These are phyloP conservation scores for Colletotrichum australisinense DNA, from an alignment of 2,329 filamentous ascomycete species.

Conservation along the genomic window DNA sequence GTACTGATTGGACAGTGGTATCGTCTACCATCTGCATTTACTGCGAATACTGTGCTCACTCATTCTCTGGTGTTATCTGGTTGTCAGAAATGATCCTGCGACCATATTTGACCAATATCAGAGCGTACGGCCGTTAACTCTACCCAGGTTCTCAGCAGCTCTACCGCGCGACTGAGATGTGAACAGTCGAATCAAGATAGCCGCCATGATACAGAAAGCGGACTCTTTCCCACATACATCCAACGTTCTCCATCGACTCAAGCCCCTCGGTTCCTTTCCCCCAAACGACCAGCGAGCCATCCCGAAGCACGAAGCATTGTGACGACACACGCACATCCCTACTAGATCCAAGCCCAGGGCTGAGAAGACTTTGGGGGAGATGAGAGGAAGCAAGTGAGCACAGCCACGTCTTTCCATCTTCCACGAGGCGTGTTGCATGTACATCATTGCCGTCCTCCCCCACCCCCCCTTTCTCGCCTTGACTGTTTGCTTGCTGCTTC, in stretches of 20 bases:
- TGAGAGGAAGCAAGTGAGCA: conserved; percentile 9
- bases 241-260: neutral
- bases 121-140: neutral
- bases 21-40: neutral
- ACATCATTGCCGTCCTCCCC: neutral
- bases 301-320: neutral
- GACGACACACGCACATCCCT: neutral
- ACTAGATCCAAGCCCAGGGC: neutral
- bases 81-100: neutral
- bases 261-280: neutral
- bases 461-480: neutral
- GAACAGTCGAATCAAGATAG: neutral
- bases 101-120: neutral
- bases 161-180: neutral
- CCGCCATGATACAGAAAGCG: neutral
- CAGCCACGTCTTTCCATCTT: conserved; percentile 3
- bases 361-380: neutral
- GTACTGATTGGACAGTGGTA: neutral
- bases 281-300: neutral
- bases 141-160: neutral
- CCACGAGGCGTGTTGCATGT: neutral
- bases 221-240: neutral
- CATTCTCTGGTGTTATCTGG: neutral
- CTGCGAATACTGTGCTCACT: neutral
- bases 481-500: neutral